phyloP scores from a whole-genome alignment of 345 rosid species.

The Hypericum perforatum region DNA sequence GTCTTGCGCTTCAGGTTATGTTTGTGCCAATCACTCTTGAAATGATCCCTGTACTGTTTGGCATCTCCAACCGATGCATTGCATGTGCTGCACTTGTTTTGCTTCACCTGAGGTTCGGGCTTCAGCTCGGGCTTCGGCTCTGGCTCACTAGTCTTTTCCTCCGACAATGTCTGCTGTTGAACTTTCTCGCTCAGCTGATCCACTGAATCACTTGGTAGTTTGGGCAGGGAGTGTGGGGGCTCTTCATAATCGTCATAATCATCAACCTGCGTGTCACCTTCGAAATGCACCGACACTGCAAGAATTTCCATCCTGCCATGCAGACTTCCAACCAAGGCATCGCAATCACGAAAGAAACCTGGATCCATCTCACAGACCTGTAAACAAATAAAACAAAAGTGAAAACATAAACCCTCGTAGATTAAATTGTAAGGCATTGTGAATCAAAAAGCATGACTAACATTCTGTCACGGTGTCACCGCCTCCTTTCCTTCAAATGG shows the following conservation, averaged over 20 bases:
- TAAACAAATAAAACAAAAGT: not conserved
- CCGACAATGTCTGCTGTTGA: slow-evolving; percentile 38
- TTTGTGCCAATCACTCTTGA: slow-evolving; percentile 95
- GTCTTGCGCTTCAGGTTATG: slow-evolving; percentile 90
- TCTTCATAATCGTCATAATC: slow-evolving; percentile 67
- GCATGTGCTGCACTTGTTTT: slow-evolving; percentile 77
- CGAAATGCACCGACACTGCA: slow-evolving; percentile 76
- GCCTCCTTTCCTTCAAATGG: too few species aligned
- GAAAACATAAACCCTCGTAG: too few species aligned
- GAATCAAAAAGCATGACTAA: too few species aligned
- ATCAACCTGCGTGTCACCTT: slow-evolving; percentile 78
- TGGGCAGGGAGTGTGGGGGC: slow-evolving; percentile 23
- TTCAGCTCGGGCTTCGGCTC: too few species aligned
- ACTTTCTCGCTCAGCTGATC: slow-evolving; percentile 41
- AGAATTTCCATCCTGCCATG: slow-evolving; percentile 89
- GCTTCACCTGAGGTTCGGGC: slow-evolving; percentile 44
- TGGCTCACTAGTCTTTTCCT: slow-evolving; percentile 28
- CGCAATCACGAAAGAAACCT: slow-evolving; percentile 69
- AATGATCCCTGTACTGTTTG: slow-evolving; percentile 80
- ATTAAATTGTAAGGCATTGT: too few species aligned
- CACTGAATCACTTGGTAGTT: slow-evolving; percentile 26
- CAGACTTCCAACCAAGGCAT: slow-evolving; percentile 60
- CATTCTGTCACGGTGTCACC: too few species aligned
- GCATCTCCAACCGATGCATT: slow-evolving; percentile 64
- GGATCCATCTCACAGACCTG: slow-evolving; percentile 90